These are phyloP conservation scores for Trichothecium sympodiale DNA, from an alignment of 2,329 filamentous ascomycete species.

Conservation along the genomic window DNA sequence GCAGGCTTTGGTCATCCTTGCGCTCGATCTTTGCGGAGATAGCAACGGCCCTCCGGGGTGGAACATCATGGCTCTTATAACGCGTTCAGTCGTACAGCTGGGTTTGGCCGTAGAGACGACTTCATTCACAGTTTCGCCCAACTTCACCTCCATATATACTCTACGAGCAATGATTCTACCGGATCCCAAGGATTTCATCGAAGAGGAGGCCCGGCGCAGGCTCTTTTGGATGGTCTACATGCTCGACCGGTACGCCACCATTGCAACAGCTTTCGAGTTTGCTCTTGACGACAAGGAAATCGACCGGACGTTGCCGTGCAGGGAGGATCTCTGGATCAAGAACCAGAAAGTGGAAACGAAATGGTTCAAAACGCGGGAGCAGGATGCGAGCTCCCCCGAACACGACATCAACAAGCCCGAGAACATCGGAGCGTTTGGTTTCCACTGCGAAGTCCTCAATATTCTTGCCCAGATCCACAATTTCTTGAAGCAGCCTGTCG, in stretches of 20 bases:
- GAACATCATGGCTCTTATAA: conserved; percentile 85
- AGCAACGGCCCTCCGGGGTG: conserved; percentile 86
- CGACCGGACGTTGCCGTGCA: conserved; percentile 74
- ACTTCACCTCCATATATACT: conserved; percentile 80
- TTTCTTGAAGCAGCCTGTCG: conserved; percentile 80
- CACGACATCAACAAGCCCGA: conserved; percentile 60
- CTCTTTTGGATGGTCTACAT: conserved; percentile 94
- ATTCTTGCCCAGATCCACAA: conserved; percentile 81
- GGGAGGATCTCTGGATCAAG: conserved; percentile 74
- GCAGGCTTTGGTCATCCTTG: conserved; percentile 78
- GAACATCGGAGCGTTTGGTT: conserved; percentile 77
- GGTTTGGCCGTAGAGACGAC: conserved; percentile 76
- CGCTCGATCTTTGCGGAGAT: conserved; percentile 72
- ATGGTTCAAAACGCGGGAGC: conserved; percentile 56
- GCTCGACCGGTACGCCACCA: conserved; percentile 79
- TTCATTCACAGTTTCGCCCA: conserved; percentile 66
- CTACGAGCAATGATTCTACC: conserved; percentile 75
- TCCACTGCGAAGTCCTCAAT: conserved; percentile 81
- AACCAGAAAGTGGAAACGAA: conserved; percentile 77
- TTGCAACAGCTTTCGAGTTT: conserved; percentile 87
- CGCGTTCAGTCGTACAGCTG: conserved; percentile 77
- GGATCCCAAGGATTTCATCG: conserved; percentile 74
- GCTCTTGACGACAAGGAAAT: conserved; percentile 83
- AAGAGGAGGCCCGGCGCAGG: conserved; percentile 75
- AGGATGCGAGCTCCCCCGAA: conserved; percentile 35